These are phyloP conservation scores for Colletotrichum limetticola DNA, from an alignment of 2,329 filamentous ascomycete species.

Conservation along the genomic window DNA sequence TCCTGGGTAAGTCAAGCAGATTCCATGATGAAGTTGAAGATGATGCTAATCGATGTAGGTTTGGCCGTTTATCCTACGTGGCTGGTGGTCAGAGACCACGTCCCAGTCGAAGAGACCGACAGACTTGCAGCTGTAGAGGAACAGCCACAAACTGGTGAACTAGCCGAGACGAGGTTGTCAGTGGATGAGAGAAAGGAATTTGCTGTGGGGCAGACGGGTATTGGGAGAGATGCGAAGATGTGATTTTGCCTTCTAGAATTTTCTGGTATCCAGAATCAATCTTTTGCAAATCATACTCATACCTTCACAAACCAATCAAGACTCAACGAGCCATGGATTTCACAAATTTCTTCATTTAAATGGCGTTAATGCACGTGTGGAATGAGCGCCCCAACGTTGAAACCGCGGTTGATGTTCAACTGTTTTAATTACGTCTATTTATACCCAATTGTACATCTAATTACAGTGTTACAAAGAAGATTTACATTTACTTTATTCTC, in stretches of 20 bases:
- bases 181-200: conserved; percentile 21
- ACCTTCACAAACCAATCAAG: too few species aligned
- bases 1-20: conserved; percentile 44
- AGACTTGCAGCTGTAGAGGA: conserved; percentile 10
- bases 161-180: conserved; percentile 12
- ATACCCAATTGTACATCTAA: too few species aligned
- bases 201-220: conserved; percentile 19
- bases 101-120: conserved; percentile 39
- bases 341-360: too few species aligned
- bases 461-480: too few species aligned
- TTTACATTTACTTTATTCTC: too few species aligned
- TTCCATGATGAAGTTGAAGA: not conserved
- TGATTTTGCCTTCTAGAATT: not conserved
- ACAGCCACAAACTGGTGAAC: conserved; percentile 1
- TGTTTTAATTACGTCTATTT: too few species aligned
- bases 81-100: conserved; percentile 44
- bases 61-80: conserved; percentile 43
- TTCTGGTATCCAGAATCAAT: too few species aligned
- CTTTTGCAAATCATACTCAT: too few species aligned
- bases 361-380: too few species aligned
- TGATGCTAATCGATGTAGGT: conserved; percentile 32
- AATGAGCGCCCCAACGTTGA: too few species aligned
- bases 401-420: too few species aligned
- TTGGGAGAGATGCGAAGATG: conserved; percentile 24
- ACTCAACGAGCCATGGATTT: too few species aligned